A percentile compares a stretch with the other conserved stretches of the same genome.
Evolutionary conservation across 2,329 filamentous ascomycete genomes (phyloP).

Genomic region (Pyrenochaeta sp.): DNA sequence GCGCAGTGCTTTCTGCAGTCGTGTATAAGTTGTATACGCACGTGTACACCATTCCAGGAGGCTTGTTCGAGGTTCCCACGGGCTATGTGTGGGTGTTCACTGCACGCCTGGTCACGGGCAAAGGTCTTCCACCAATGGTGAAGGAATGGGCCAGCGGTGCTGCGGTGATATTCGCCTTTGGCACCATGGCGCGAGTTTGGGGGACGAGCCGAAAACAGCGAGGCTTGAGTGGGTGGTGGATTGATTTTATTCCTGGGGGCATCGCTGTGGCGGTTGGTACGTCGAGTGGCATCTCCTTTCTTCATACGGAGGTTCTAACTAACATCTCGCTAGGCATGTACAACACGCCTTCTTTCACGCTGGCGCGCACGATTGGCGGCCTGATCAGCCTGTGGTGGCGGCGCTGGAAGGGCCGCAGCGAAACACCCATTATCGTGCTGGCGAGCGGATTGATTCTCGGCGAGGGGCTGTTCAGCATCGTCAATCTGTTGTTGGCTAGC

Average conservation of each 20-base stretch:
- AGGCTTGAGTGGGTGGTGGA: constrained; percentile 63
- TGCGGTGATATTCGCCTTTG: constrained; percentile 74
- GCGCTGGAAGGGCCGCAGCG: constrained; percentile 52
- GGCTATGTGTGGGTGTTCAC: constrained; percentile 99
- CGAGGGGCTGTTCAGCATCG: constrained; percentile 21
- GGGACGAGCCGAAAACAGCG: constrained; percentile 38
- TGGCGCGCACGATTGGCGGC: constrained; percentile 86
- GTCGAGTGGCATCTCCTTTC: constrained; percentile 30
- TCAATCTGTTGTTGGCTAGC: constrained; percentile 81
- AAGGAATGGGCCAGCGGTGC: constrained; percentile 78
- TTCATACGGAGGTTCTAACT: no score
- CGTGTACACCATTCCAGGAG: constrained; percentile 87
- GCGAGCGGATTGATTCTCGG: constrained; percentile 84
- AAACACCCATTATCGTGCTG: constrained; percentile 86
- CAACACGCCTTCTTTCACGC: constrained; percentile 93
- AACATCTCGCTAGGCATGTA: constrained; percentile 75
- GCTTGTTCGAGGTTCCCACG: constrained; percentile 91
- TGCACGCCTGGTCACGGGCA: constrained; percentile 87
- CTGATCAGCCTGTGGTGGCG: constrained; percentile 23
- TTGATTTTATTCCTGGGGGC: constrained; percentile 82
- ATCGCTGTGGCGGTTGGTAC: constrained; percentile 92
- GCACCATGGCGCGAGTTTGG: constrained; percentile 71
- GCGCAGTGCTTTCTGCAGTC: constrained; percentile 83
- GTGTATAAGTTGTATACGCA: constrained; percentile 91
- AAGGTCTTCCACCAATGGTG: constrained; percentile 85